Evolutionary conservation across 306 rosid genomes (phyloP).

Genomic region (Begonia fuchsioides): DNA sequence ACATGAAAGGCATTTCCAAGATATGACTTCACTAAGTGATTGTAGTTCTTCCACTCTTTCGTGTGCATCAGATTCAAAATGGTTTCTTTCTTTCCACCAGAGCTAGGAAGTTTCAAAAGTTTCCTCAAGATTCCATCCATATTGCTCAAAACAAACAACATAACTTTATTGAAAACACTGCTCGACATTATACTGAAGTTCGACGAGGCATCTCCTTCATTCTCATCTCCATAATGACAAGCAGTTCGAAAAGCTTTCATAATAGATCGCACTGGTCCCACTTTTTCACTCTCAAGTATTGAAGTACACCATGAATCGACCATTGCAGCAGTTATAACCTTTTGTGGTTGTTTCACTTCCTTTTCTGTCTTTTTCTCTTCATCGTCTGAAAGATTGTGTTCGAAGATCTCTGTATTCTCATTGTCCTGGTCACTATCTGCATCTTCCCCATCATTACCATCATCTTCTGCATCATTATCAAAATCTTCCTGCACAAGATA

Average conservation of each 20-base stretch:
- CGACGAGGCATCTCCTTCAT: constrained; percentile 27
- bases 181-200: constrained; percentile 70
- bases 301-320: constrained; percentile 71
- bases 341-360: constrained; percentile 24
- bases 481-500: constrained; percentile 38
- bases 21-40: constrained; percentile 75
- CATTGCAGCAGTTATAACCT: constrained; percentile 53
- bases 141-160: constrained; percentile 66
- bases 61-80: constrained; percentile 47
- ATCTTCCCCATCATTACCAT: constrained; percentile 36
- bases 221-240: constrained; percentile 92
- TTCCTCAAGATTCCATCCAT: constrained; percentile 83
- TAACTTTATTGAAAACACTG: constrained; percentile 73
- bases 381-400: constrained; percentile 19
- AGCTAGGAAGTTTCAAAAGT: constrained; percentile 58
- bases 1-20: constrained; percentile 85
- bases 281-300: constrained; percentile 38
- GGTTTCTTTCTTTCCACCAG: constrained; percentile 77
- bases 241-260: constrained; percentile 76
- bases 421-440: constrained; percentile 21
- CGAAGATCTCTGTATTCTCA: constrained; percentile 3
- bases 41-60: constrained; percentile 63
- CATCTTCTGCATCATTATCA: constrained; percentile 43
- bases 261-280: constrained; percentile 52
- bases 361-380: constrained; percentile 26